Conservation (phyloP, 108 stramenopile genomes). For the Cylindrotheca fusiformis region DNA sequence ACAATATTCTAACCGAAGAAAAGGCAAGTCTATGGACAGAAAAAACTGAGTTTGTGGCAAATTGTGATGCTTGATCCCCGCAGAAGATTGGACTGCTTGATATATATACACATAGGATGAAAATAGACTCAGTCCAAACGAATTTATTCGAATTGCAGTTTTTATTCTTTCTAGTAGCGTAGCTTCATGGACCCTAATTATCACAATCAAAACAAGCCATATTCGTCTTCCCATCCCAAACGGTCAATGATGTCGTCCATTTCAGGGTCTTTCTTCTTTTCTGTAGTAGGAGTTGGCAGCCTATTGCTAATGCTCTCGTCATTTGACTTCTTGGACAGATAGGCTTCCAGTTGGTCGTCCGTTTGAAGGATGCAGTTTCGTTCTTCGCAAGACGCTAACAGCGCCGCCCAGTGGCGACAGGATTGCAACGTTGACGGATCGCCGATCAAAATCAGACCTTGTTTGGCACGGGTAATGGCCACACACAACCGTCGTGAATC, state of each 20-base stretch:
- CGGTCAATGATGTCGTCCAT: neutral
- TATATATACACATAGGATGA: no score
- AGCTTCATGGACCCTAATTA: no score
- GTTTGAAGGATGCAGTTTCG: conserved; percentile 32
- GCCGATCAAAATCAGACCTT: conserved; percentile 56
- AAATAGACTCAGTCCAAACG: no score
- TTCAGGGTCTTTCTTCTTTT: no score
- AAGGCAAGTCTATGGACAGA: no score
- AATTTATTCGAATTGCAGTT: no score
- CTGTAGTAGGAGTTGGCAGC: no score
- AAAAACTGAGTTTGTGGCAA: neutral
- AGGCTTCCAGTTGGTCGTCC: no score
- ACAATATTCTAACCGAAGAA: neutral
- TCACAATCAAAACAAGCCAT: neutral
- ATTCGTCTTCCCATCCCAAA: neutral
- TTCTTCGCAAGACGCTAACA: conserved; percentile 40
- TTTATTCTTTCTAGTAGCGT: no score
- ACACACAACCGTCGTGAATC: conserved; percentile 82
- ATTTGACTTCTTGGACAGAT: no score
- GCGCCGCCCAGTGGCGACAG: conserved; percentile 60
- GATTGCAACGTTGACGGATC: conserved; percentile 39
- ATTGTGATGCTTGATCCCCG: neutral
- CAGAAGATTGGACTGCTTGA: no score
- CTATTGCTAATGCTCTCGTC: no score
- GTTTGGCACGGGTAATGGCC: conserved; percentile 80